Evolutionary conservation across 2,329 filamentous ascomycete species (phyloP).

Genomic region (Colletotrichum sp.): DNA sequence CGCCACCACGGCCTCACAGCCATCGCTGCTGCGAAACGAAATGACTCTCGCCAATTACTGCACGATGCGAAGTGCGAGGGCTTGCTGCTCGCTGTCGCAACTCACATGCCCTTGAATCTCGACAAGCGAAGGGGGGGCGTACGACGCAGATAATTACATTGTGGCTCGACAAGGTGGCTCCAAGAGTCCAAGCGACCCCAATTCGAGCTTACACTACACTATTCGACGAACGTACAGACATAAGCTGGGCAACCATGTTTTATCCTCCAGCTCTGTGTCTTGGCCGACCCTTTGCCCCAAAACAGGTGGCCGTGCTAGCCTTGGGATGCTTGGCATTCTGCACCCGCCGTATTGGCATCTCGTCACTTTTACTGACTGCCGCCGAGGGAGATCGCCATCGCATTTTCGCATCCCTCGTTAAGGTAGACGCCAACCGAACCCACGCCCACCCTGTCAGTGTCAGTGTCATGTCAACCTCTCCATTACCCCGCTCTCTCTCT

Average conservation of each 20-base stretch:
- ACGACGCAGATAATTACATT: background rate
- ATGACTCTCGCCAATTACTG: background rate
- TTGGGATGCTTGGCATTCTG: conserved; percentile 9
- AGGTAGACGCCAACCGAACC: background rate
- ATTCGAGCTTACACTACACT: background rate
- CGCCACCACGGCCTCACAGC: background rate
- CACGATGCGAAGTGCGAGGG: background rate
- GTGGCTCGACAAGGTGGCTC: background rate
- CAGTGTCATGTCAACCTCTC: background rate
- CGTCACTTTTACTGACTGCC: background rate
- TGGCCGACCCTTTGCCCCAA: background rate
- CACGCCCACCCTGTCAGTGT: background rate
- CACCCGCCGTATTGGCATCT: conserved; percentile 1
- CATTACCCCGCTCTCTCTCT: background rate
- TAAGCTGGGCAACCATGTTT: background rate
- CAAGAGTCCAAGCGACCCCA: background rate
- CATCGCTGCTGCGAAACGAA: background rate
- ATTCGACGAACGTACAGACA: background rate
- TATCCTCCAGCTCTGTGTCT: background rate
- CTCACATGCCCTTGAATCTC: background rate
- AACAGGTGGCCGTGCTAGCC: background rate
- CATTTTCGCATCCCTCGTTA: background rate
- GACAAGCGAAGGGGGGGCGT: background rate
- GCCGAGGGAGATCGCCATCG: background rate
- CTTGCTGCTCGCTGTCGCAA: background rate